Conservation (phyloP, 2,329 filamentous ascomycete genomes). For the Pyrenochaeta sp. region DNA sequence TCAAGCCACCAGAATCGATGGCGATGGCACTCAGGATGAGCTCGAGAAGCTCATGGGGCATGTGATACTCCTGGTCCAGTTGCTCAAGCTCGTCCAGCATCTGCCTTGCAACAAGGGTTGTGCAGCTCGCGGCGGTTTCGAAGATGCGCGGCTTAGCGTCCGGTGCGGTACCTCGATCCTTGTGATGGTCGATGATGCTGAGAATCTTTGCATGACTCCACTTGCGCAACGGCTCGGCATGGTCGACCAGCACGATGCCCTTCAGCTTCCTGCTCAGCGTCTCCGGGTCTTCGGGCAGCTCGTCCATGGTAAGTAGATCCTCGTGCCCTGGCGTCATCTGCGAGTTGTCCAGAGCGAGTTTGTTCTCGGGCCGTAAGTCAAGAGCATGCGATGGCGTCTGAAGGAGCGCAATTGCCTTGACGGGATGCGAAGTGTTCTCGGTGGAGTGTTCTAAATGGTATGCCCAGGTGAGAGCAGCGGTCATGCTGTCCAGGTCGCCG, state of each 20-base stretch:
- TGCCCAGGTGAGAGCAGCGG: conserved; percentile 57
- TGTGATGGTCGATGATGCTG: conserved; percentile 59
- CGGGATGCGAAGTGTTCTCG: conserved; percentile 51
- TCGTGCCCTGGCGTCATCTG: conserved; percentile 58
- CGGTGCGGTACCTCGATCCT: conserved; percentile 53
- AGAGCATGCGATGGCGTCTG: conserved; percentile 58
- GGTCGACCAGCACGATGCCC: conserved; percentile 59
- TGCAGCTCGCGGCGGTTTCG: conserved; percentile 56
- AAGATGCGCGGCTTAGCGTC: conserved; percentile 56
- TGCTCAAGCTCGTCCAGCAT: conserved; percentile 58
- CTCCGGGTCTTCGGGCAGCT: conserved; percentile 57
- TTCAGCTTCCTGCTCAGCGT: conserved; percentile 53
- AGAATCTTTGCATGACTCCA: conserved; percentile 56
- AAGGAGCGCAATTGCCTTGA: conserved; percentile 58
- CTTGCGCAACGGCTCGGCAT: conserved; percentile 53
- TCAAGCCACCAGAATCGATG: conserved; percentile 56
- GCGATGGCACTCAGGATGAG: conserved; percentile 58
- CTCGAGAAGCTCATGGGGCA: conserved; percentile 60
- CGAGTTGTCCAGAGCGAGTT: conserved; percentile 55
- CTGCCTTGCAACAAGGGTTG: conserved; percentile 56
- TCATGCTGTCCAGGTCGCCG: conserved; percentile 56
- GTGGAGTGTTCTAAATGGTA: conserved; percentile 58
- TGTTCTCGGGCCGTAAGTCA: conserved; percentile 59
- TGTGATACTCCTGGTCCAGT: conserved; percentile 56
- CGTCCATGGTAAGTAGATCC: conserved; percentile 58